Evolutionary conservation across 2,329 filamentous ascomycete species (phyloP).

Genomic region (Hypoxylon sp.): DNA sequence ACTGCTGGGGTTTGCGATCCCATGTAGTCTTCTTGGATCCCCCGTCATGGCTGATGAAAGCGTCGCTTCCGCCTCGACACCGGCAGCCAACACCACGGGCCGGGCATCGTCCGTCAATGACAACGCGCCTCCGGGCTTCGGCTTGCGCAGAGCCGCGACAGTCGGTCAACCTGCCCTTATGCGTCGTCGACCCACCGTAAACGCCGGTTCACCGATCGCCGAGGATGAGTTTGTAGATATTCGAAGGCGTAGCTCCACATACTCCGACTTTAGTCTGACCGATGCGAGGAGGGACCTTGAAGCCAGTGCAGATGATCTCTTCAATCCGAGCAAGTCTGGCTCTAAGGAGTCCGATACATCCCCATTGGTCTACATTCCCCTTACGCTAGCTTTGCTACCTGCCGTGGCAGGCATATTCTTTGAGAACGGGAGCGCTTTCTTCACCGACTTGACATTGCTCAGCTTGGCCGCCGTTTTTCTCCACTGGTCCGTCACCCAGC

Average conservation of each 20-base stretch:
- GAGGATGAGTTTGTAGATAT: conserved; percentile 50
- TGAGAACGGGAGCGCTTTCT: conserved; percentile 83
- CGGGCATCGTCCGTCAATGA: conserved; percentile 35
- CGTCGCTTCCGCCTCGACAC: conserved; percentile 46
- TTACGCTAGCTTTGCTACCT: conserved; percentile 87
- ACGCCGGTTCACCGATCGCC: conserved; percentile 35
- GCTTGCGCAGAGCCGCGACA: conserved; percentile 60
- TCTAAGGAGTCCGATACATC: conserved; percentile 68
- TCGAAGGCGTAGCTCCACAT: conserved; percentile 79
- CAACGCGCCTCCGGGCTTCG: conserved; percentile 54
- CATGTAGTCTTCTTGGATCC: conserved; percentile 37
- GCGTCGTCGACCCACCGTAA: conserved; percentile 49
- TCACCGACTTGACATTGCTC: conserved; percentile 88
- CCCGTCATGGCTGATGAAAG: conserved; percentile 53
- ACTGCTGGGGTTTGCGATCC: conserved; percentile 27
- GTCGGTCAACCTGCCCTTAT: conserved; percentile 55
- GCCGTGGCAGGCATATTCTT: conserved; percentile 89
- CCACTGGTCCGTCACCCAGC: conserved; percentile 91
- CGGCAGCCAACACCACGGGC: conserved; percentile 43
- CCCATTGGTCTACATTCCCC: conserved; percentile 83
- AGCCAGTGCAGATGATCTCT: conserved; percentile 78
- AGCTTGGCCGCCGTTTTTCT: conserved; percentile 86
- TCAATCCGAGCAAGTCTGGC: conserved; percentile 66
- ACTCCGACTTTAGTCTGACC: conserved; percentile 81
- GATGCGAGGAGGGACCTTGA: conserved; percentile 75